Percentiles rank a stretch among this genome's conserved stretches.
phyloP scores from a whole-genome alignment of 176 grass and related monocot species.

The Aegilops speltoides region DNA sequence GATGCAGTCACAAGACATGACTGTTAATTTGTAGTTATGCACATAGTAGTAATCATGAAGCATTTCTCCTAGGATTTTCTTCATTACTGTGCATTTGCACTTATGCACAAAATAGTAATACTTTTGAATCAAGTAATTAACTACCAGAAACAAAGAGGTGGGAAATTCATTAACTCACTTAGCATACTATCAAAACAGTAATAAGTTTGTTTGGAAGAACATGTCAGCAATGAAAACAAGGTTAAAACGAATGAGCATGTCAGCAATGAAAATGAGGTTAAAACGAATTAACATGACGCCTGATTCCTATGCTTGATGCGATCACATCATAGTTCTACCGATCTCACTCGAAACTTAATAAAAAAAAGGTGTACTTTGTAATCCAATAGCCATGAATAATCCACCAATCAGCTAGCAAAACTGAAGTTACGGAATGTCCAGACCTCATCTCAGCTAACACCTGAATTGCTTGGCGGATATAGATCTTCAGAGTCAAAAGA shows the following conservation, averaged over 20 bases:
- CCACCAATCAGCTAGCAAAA: slow-evolving; percentile 16
- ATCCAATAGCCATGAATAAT: neutral
- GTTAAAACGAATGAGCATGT: neutral
- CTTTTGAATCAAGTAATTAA: neutral
- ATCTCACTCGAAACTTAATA: neutral
- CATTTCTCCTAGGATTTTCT: too few species aligned
- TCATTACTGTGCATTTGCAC: too few species aligned
- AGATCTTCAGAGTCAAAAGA: slow-evolving; percentile 84
- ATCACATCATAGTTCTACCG: neutral
- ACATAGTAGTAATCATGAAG: too few species aligned
- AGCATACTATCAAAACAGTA: neutral
- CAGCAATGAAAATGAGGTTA: neutral
- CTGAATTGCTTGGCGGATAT: slow-evolving; percentile 72
- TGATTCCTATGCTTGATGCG: neutral
- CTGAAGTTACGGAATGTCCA: slow-evolving; percentile 1
- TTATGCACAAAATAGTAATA: neutral
- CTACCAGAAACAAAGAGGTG: neutral
- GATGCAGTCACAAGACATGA: neutral
- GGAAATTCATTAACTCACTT: neutral
- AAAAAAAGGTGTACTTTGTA: neutral
- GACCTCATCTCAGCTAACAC: slow-evolving; percentile 72
- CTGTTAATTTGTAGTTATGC: neutral
- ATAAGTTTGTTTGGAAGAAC: neutral
- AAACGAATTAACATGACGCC: neutral
- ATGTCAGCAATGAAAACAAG: too few species aligned